Base-by-base conservation (phyloP, 2,329 filamentous ascomycete genomes). In the Talaromyces sp. region DNA sequence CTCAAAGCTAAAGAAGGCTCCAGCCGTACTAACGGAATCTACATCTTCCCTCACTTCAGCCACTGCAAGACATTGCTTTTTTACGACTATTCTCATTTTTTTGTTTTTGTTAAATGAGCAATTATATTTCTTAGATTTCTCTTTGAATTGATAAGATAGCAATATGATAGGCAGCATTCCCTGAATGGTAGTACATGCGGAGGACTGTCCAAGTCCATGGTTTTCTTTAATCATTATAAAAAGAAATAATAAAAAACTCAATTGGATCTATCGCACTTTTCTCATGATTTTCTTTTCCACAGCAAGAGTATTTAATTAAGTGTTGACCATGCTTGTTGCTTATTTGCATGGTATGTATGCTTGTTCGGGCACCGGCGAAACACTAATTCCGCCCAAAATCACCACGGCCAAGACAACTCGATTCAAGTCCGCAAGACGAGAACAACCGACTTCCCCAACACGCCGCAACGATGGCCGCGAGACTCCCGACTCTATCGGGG, bases 371-470 rank as follows among this genome's bases (percentile, higher is more conserved):
- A 10, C 38, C 54, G 54, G 58, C 49, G 43, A 60, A 56, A 60
- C 29, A 55, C 43, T 49, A 29, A 24, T 19, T 56, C 58, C 58
- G 58, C 52, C 41, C 58, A 49, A 60, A 60, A 60, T 56, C 58
- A 60, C 58, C 54, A 51, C 19, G 31, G 21, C 14, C 35, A 27
- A 56, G 13, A 46, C 17, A 29, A 51, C 38, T 49, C 49, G 17
- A 38, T 19, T 4, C 56, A 52, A 6, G 29, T 35, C 56, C 46
- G 46, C 56, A 52, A 9, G 27, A n/a, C 51, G 38, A 54, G n/a
- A 32, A 32, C 51, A 13, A 4, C 6, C 43, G n/a, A 32, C n/a
- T 10, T 43, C 41, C 41, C 41, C 17, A 19, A 4, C 43, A 46
- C 43, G 43, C 49, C 24, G 41, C 56, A 31, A 62, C 54, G 4